Base-by-base conservation (phyloP, 441 rosid species). In the Erysimum cheiri region DNA sequence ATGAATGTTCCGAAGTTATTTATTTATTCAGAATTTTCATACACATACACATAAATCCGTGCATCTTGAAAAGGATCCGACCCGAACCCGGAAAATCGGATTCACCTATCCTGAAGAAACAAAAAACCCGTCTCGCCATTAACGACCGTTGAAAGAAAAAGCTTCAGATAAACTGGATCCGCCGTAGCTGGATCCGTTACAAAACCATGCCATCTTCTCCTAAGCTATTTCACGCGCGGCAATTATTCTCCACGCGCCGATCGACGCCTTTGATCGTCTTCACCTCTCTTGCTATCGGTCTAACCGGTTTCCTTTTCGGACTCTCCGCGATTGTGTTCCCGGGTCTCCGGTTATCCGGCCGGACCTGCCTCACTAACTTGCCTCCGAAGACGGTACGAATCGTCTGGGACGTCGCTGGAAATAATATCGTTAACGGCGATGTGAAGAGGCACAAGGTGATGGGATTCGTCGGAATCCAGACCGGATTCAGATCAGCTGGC, bases 381-480 rank as follows among this genome's bases (percentile, higher is more conserved):
- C 60, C 69, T 54, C 46, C 89, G 78, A 49, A 84, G 83, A 83
- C 94, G 22, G 84, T 88, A 0, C 81, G 78, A 5, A 87, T 93
- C 57, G 68, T 74, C 24, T 91, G 94, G 97, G 85, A 82, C 47
- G 78, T 66, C 32, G 73, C 74, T 11, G 79, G 79, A 10, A 75
- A 74, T 41, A 44, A 54, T 1, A 73, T 64, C 63, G 74, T 53
- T 6, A 78, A 71, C 7, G 71, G 70, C 26, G 74, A 35, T 15
- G 59, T 57, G 22, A 80, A 80, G 70, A 87, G 95, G 69, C 94
- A 74, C 22, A 84, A 86, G 76, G 97, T 90, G 24, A 85, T 90
- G 93, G 97, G 88, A 3, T 88, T 94, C 66, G 96, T 92, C 11
- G 99, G 98, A 35, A 88, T 94, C 47, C 94, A 90, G 70, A 92